phyloP scores from a whole-genome alignment of 1,284 basidiomycete species.

The Ganoderma boninense region DNA sequence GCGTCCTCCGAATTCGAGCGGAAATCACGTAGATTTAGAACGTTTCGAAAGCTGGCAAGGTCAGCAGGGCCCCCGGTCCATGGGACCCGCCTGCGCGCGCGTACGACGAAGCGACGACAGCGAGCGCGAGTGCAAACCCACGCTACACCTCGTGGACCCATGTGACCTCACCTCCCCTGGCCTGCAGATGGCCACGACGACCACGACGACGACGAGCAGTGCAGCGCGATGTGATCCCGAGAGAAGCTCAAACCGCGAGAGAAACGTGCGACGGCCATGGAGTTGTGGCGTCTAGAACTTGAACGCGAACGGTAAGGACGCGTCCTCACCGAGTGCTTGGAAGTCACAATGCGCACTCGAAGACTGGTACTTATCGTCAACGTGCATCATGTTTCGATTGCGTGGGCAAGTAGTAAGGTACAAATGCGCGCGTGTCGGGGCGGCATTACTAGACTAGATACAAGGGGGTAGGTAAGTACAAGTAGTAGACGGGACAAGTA shows the following conservation, averaged over 20 bases:
- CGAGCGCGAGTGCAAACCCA: conserved; percentile 7
- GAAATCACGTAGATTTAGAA: neutral
- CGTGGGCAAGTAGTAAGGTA: conserved; percentile 15
- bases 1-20: neutral
- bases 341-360: neutral
- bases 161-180: neutral
- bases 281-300: neutral
- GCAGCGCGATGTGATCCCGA: neutral
- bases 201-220: neutral
- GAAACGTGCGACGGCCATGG: neutral
- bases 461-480: conserved; percentile 12
- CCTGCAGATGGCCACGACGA: neutral
- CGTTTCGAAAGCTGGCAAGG: neutral
- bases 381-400: conserved; percentile 2
- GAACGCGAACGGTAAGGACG: neutral
- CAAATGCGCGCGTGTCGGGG: conserved; percentile 8
- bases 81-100: neutral
- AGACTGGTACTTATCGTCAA: neutral
- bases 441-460: conserved; percentile 26
- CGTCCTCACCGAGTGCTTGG: neutral
- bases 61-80: neutral
- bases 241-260: conserved; percentile 1
- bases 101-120: conserved; percentile 9
- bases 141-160: neutral
- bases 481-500: neutral